These are phyloP conservation scores for Pittosporum tobira DNA, from an alignment of 129 eudicot genomes.

Conservation along the genomic window DNA sequence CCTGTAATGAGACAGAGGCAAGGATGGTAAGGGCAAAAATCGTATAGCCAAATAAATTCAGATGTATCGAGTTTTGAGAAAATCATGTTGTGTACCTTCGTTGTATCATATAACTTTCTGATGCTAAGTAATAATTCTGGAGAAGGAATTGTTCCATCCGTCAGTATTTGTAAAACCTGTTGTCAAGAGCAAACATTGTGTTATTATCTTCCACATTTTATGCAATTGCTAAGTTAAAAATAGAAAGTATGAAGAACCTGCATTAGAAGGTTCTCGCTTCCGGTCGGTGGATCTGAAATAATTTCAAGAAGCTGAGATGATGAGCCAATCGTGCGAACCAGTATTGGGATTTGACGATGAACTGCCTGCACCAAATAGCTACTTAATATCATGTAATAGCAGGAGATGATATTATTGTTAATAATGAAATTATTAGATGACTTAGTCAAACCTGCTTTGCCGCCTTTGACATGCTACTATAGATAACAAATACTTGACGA, in stretches of 20 bases:
- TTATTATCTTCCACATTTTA: background rate
- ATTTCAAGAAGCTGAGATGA: conserved; percentile 78
- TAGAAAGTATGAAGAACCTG: conserved; percentile 35
- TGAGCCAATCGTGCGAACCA: conserved; percentile 92
- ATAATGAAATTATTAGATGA: conserved; percentile 5
- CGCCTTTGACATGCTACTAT: conserved; percentile 47
- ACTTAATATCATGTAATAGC: conserved; percentile 2
- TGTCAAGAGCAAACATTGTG: conserved; percentile 7
- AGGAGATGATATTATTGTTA: background rate
- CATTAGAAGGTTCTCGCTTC: conserved; percentile 67
- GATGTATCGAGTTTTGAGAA: conserved; percentile 1
- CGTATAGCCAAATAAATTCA: conserved; percentile 10
- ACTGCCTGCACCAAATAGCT: conserved; percentile 56
- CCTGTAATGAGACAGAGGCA: conserved; percentile 36
- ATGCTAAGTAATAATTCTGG: conserved; percentile 61
- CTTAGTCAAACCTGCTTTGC: conserved; percentile 66
- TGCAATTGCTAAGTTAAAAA: conserved; percentile 1
- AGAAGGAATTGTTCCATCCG: conserved; percentile 83
- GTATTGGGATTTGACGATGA: conserved; percentile 69
- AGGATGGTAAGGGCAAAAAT: conserved; percentile 7
- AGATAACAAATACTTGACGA: conserved; percentile 63
- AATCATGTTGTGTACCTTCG: conserved; percentile 38
- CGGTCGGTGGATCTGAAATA: conserved; percentile 85
- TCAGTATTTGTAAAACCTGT: conserved; percentile 83
- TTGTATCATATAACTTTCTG: conserved; percentile 55